A percentile compares a stretch with the other conserved stretches of the same genome.
Conservation (phyloP, 1,284 basidiomycete genomes). For the Cutaneotrichosporon sp. region DNA sequence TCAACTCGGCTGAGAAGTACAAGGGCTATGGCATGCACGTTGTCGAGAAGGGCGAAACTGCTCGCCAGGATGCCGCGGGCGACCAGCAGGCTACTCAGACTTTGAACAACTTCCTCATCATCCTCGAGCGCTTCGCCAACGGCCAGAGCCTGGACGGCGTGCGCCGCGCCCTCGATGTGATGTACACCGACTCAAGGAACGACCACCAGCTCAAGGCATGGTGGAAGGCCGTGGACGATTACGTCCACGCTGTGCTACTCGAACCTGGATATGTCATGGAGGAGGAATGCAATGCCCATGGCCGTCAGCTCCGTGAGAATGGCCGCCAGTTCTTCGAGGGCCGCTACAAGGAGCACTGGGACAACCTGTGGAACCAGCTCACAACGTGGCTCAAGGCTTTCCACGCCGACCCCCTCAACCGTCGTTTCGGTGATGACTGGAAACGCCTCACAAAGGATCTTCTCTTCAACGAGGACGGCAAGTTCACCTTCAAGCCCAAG, state of each 20-base stretch:
- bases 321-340: constrained; percentile 71
- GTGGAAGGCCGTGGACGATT: constrained; percentile 66
- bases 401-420: constrained; percentile 77
- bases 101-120: constrained; percentile 60
- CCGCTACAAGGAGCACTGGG: constrained; percentile 80
- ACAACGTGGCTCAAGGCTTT: constrained; percentile 75
- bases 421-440: constrained; percentile 75
- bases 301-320: constrained; percentile 57
- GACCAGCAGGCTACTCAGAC: neutral
- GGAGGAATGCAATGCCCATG: constrained; percentile 64
- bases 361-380: constrained; percentile 67
- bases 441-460: constrained; percentile 75
- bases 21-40: constrained; percentile 49
- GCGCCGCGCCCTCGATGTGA: constrained; percentile 64
- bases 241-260: constrained; percentile 67
- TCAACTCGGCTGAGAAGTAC: constrained; percentile 70
- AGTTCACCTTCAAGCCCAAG: constrained; percentile 78
- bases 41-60: constrained; percentile 48
- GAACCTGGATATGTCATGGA: constrained; percentile 86
- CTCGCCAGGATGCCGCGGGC: constrained; percentile 54
- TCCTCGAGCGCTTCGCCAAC: constrained; percentile 90
- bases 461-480: constrained; percentile 69
- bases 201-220: constrained; percentile 73
- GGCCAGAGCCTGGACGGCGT: constrained; percentile 61
- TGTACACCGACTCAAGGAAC: constrained; percentile 69